These are phyloP conservation scores for Dissophora globulifera DNA, from an alignment of 192 early-diverging fungal species.

Conservation along the genomic window DNA sequence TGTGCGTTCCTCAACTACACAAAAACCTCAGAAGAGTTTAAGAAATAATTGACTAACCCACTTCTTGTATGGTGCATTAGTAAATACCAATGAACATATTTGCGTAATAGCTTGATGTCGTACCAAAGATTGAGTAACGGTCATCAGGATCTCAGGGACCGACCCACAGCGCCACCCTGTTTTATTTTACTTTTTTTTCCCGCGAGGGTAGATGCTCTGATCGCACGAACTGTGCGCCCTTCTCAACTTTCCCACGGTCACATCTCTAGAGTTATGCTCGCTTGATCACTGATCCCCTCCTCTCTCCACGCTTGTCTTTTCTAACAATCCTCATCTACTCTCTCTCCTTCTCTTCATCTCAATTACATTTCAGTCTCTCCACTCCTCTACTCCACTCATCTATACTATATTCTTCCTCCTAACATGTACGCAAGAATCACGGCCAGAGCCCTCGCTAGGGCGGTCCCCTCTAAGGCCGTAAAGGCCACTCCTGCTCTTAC, in stretches of 20 bases:
- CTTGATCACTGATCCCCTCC: neutral
- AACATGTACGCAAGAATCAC: conserved; percentile 50
- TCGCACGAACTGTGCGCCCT: conserved; percentile 17
- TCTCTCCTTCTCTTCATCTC: conserved; percentile 7
- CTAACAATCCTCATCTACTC: neutral
- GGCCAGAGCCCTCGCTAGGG: conserved; percentile 25
- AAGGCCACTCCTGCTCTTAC: conserved; percentile 25
- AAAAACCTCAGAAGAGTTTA: too few relatives aligned
- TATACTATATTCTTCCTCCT: neutral
- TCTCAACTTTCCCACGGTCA: conserved; percentile 35
- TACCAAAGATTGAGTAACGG: too few relatives aligned
- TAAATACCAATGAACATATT: too few relatives aligned
- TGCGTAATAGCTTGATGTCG: too few relatives aligned
- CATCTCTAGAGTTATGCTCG: neutral
- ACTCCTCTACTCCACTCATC: conserved; percentile 2
- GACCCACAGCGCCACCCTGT: too few relatives aligned
- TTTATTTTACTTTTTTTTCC: too few relatives aligned
- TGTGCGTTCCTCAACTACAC: too few relatives aligned
- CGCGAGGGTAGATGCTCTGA: neutral
- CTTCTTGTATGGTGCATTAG: too few relatives aligned
- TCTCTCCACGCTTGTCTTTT: conserved; percentile 3
- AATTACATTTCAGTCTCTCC: neutral
- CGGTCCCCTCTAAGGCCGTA: conserved; percentile 25
- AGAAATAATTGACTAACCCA: too few relatives aligned
- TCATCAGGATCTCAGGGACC: too few relatives aligned